phyloP scores from a whole-genome alignment of 139 green algal species.

The Ettlia oleoabundans region DNA sequence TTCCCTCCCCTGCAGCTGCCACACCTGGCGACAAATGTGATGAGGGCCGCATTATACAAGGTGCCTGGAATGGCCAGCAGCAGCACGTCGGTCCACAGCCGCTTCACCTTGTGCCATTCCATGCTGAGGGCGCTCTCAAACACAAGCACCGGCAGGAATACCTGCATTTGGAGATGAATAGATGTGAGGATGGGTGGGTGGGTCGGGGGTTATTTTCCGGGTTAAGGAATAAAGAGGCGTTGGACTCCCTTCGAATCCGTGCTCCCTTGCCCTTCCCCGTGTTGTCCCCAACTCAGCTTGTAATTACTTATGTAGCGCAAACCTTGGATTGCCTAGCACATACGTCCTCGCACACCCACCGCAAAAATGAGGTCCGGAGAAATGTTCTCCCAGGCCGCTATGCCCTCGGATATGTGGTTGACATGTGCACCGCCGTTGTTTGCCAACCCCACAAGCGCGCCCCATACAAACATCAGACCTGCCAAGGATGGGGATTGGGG shows the following conservation, averaged over 20 bases:
- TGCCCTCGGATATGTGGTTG: not conserved
- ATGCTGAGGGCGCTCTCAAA: not conserved
- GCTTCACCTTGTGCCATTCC: slow-evolving; percentile 1
- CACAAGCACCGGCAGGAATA: slow-evolving; percentile 9
- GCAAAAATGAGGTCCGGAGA: slow-evolving; percentile 65
- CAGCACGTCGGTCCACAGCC: slow-evolving; percentile 44
- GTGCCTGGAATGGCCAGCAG: slow-evolving; percentile 62
- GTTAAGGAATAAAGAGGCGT: too few relatives aligned
- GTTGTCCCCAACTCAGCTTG: too few relatives aligned
- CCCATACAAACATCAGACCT: not conserved
- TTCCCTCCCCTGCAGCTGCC: too few relatives aligned
- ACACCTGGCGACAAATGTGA: slow-evolving; percentile 47
- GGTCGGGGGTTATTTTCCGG: too few relatives aligned
- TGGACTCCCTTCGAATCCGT: too few relatives aligned
- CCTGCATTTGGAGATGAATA: too few relatives aligned
- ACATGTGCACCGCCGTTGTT: not conserved
- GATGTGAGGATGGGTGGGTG: too few relatives aligned
- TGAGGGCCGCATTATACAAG: slow-evolving; percentile 52
- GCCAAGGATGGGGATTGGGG: not conserved
- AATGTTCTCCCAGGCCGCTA: slow-evolving; percentile 54
- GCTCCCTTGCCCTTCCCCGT: too few relatives aligned
- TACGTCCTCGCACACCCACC: too few relatives aligned
- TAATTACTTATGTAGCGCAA: too few relatives aligned
- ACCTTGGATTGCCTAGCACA: too few relatives aligned
- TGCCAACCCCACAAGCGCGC: not conserved